Base-by-base conservation (phyloP, 2,329 filamentous ascomycete genomes). In the Fusarium zealandicum region DNA sequence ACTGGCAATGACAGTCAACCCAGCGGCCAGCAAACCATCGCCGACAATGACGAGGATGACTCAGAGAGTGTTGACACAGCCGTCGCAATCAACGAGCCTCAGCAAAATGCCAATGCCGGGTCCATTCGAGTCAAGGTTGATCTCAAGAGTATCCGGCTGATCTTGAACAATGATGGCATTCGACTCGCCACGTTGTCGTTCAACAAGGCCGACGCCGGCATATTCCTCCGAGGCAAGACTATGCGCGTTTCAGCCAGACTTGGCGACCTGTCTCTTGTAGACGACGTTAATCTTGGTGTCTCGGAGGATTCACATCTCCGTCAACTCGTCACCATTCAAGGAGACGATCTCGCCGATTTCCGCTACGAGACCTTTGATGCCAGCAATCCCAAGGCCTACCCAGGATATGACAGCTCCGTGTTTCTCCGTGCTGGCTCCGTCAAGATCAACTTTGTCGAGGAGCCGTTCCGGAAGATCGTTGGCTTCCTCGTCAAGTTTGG, bases 401-500 rank as follows among this genome's bases (percentile, higher is more conserved):
- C 95, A 6, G 96, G 95, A 10, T 96, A 98, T 69, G 93, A 98
- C 70, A 95, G 91, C 12, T 93, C 93, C 2, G 87, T 99, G 25
- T 96, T 87, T 69, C 79, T 99, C 10, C 87, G 93, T 30, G 93
- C 95, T 14, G 95, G 95, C 2, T 99, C 95, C 0, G 89, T 99
- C 72, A 98, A 96, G 76, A 82, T 99, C 70, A 98, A 97, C 72
- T 99, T 99, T 72, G 78, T 98, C 4, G 93, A 97, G 57, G 96
- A 99, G 72, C 95, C 95, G 0, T 97, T 98, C 79, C 87, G 95
- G 45, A 98, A 98, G 76, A 98, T 99, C 61, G 91, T 99, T 74
- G 91, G 96, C 64, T 99, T 99, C 73, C 80, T 96, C 36, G 92
- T 99, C 72, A 99, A 99, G 69, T 99, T 99, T 72, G 95, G 96